Evolutionary conservation across 371 early-diverging fungal genomes (phyloP).

Genomic region (Caulochytrium protostelioides): DNA sequence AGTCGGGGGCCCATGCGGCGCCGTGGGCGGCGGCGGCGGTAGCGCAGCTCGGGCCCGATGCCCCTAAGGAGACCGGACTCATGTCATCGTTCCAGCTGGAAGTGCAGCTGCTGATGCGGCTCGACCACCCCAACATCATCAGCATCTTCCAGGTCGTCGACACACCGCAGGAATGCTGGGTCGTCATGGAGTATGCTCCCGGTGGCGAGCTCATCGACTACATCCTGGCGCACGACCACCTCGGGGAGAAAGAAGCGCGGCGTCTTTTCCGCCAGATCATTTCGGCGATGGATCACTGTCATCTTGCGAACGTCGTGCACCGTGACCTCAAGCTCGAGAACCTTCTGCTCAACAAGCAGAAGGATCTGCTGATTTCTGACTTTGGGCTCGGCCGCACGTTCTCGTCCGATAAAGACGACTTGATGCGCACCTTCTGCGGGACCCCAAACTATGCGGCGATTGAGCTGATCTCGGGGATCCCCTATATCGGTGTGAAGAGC

Average conservation of each 20-base stretch:
- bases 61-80: background rate
- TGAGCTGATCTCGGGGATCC: constrained; percentile 32
- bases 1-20: too few species aligned
- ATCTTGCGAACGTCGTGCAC: constrained; percentile 40
- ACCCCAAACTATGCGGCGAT: constrained; percentile 37
- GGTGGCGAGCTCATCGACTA: constrained; percentile 33
- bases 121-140: constrained; percentile 39
- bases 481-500: constrained; percentile 29
- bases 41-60: too few species aligned
- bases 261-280: constrained; percentile 34
- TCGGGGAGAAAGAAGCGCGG: constrained; percentile 25
- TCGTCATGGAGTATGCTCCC: constrained; percentile 32
- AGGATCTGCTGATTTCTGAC: constrained; percentile 27
- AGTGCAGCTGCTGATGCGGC: constrained; percentile 33
- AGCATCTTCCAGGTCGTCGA: constrained; percentile 38
- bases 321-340: constrained; percentile 47
- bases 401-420: constrained; percentile 12
- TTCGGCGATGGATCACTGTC: constrained; percentile 42
- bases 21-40: too few species aligned
- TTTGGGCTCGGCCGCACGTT: constrained; percentile 36
- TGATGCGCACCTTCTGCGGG: constrained; percentile 34
- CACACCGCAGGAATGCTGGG: constrained; percentile 28
- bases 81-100: constrained; percentile 23
- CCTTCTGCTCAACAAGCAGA: constrained; percentile 17
- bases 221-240: constrained; percentile 18